These are phyloP conservation scores for Allium sativum DNA, from an alignment of 106 monocot genomes.

Conservation along the genomic window DNA sequence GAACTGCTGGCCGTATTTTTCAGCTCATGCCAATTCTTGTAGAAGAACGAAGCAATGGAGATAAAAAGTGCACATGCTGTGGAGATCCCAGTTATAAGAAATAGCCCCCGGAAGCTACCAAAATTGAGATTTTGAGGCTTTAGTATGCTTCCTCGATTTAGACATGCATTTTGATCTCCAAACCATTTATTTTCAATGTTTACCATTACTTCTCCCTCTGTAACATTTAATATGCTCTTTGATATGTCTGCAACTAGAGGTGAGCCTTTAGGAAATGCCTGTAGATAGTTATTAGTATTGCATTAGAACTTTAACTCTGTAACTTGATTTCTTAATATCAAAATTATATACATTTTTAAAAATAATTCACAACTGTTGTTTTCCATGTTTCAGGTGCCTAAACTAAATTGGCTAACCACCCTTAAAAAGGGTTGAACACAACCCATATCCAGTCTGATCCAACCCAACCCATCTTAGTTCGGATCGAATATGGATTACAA, in stretches of 20 bases:
- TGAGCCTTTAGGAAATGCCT: conserved; percentile 21
- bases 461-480: no score
- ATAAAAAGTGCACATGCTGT: conserved; percentile 10
- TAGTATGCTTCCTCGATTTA: conserved; percentile 3
- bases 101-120: conserved; percentile 16
- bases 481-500: no score
- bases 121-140: conserved; percentile 8
- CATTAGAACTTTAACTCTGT: not conserved
- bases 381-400: no score
- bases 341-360: not conserved
- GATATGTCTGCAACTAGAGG: conserved; percentile 16
- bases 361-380: no score
- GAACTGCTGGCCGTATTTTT: not conserved
- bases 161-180: conserved; percentile 14
- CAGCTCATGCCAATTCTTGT: conserved; percentile 17
- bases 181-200: conserved; percentile 22
- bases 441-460: no score
- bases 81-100: conserved; percentile 10
- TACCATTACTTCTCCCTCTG: conserved; percentile 12
- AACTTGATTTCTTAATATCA: not conserved
- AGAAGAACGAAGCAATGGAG: conserved; percentile 11
- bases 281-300: not conserved
- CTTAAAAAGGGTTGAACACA: no score
- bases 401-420: no score
- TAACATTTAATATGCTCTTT: conserved; percentile 15